Percentiles rank a stretch among this genome's conserved stretches.
These are phyloP conservation scores for Rhodotorula sp. DNA, from an alignment of 1,284 basidiomycete genomes.

Conservation along the genomic window DNA sequence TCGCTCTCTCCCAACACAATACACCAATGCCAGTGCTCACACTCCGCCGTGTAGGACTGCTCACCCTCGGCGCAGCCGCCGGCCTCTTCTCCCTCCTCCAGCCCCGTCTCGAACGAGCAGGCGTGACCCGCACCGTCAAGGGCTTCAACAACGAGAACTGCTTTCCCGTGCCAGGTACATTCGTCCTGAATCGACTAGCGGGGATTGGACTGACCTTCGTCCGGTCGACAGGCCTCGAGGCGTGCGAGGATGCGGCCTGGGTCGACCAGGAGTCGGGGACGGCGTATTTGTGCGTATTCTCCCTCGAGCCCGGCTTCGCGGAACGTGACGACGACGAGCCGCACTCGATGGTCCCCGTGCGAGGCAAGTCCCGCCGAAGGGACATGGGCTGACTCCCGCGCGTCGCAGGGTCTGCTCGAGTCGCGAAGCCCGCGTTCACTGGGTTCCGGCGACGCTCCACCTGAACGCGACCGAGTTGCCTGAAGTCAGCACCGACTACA, in stretches of 20 bases:
- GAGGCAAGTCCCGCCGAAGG: no score
- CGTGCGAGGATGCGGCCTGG: constrained; percentile 30
- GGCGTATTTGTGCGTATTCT: constrained; percentile 26
- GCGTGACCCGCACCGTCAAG: not conserved
- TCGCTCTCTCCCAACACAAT: not conserved
- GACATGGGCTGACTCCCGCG: no score
- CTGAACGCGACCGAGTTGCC: constrained; percentile 46
- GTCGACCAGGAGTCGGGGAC: constrained; percentile 15
- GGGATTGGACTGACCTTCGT: not conserved
- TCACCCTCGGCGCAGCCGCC: not conserved
- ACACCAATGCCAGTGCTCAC: not conserved
- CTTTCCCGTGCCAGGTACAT: constrained; percentile 18
- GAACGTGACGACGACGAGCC: not conserved
- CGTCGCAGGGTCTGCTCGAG: constrained; percentile 57
- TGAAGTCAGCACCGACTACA: constrained; percentile 55
- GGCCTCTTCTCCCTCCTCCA: not conserved
- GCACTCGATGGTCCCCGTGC: no score
- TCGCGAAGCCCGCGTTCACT: constrained; percentile 55
- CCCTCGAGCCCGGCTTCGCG: not conserved
- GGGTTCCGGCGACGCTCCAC: constrained; percentile 57
- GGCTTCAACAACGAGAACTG: constrained; percentile 28
- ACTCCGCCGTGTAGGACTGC: not conserved
- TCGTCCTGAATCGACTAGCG: not conserved
- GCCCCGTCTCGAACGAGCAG: not conserved
- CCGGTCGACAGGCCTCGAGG: constrained; percentile 7